Percentiles rank a stretch among this genome's conserved stretches.
These are phyloP conservation scores for Fusarium pininemorale DNA, from an alignment of 2,329 filamentous ascomycete genomes.

Conservation along the genomic window DNA sequence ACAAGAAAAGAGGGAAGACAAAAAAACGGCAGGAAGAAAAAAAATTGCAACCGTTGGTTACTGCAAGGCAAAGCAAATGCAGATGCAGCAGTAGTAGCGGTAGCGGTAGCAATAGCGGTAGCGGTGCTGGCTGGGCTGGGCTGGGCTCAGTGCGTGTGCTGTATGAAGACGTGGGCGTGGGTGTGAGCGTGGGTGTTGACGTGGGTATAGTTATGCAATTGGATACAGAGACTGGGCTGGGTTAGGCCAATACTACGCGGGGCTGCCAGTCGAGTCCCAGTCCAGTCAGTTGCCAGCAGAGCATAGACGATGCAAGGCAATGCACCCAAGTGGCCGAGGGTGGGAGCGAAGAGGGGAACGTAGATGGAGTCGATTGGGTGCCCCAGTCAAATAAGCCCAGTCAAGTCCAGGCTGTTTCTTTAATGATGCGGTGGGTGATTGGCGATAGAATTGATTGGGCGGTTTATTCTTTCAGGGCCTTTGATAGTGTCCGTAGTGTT, in stretches of 20 bases:
- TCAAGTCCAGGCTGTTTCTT: not conserved
- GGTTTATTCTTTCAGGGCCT: slow-evolving; percentile 7
- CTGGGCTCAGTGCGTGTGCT: slow-evolving; percentile 11
- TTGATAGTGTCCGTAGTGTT: not conserved
- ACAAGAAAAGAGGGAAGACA: slow-evolving; percentile 35
- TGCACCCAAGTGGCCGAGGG: slow-evolving; percentile 43
- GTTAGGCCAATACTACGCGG: slow-evolving; percentile 40
- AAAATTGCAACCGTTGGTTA: slow-evolving; percentile 38
- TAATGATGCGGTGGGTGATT: slow-evolving; percentile 29
- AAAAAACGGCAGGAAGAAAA: slow-evolving; percentile 37
- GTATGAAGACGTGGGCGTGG: slow-evolving; percentile 13
- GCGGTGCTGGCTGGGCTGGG: slow-evolving; percentile 42
- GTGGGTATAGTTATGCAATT: slow-evolving; percentile 31
- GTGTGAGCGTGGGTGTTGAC: slow-evolving; percentile 20
- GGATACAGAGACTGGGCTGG: slow-evolving; percentile 17
- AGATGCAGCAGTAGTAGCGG: slow-evolving; percentile 8
- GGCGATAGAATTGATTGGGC: not conserved
- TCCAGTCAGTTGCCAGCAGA: slow-evolving; percentile 3
- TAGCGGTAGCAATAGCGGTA: not conserved
- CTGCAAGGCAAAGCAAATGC: slow-evolving; percentile 28
- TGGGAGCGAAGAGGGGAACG: slow-evolving; percentile 31
- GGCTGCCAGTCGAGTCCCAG: slow-evolving; percentile 39
- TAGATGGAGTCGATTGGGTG: slow-evolving; percentile 33
- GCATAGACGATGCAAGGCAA: slow-evolving; percentile 42
- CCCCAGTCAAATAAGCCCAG: slow-evolving; percentile 18